Evolutionary conservation across 225 moss, liverwort and hornwort genomes (phyloP).

Genomic region (Pseudisothecium myosuroides): DNA sequence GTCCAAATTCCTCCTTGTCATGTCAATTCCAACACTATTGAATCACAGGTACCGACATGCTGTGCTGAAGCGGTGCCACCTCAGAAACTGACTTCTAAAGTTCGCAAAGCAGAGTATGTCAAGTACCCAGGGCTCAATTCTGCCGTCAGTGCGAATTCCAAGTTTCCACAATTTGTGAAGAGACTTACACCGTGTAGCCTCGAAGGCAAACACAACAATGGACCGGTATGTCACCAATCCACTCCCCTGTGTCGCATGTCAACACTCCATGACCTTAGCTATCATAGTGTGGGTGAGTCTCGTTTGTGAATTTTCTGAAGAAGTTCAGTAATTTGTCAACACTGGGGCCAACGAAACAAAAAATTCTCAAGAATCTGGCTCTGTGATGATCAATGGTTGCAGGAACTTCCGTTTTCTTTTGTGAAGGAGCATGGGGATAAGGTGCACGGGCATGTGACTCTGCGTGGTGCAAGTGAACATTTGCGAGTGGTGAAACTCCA

Average conservation of each 20-base stretch:
- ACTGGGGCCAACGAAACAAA: neutral
- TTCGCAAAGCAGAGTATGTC: neutral
- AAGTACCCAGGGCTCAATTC: neutral
- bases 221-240: neutral
- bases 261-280: too few relatives aligned
- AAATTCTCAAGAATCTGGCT: neutral
- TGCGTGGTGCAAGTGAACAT: neutral
- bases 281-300: neutral
- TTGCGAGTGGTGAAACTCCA: neutral
- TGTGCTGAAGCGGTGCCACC: neutral
- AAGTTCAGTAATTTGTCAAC: neutral
- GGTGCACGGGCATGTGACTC: neutral
- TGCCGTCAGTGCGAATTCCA: neutral
- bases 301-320: neutral
- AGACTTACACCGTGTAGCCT: neutral
- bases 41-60: neutral
- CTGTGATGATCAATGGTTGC: neutral
- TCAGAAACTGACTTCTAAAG: neutral
- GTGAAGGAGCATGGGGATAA: conserved; percentile 2
- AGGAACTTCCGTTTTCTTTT: neutral
- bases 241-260: neutral
- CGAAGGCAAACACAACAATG: neutral
- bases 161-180: conserved; percentile 1
- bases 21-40: neutral
- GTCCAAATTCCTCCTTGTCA: neutral